phyloP scores from a whole-genome alignment of 148 eudicot species.

The Simmondsia chinensis region DNA sequence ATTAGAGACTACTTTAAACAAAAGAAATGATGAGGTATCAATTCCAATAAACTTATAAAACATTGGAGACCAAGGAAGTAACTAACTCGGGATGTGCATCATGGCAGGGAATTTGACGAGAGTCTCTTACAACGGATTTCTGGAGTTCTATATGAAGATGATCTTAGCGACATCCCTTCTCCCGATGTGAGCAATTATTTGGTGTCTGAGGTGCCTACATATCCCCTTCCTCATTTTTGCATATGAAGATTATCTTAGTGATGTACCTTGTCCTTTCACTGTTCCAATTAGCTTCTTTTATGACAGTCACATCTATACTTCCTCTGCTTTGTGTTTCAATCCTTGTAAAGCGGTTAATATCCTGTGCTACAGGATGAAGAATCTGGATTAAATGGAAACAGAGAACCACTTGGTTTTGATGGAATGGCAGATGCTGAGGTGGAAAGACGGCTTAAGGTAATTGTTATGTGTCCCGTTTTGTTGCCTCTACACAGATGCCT shows the following conservation, averaged over 20 bases:
- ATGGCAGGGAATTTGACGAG: conserved; percentile 88
- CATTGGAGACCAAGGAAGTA: too few species aligned
- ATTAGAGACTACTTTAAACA: too few species aligned
- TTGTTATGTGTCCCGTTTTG: too few species aligned
- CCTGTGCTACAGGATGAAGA: conserved; percentile 52
- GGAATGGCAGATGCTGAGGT: conserved; percentile 89
- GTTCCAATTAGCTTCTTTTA: background rate
- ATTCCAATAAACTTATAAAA: too few species aligned
- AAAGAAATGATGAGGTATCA: background rate
- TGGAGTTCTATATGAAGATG: conserved; percentile 77
- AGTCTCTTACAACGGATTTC: conserved; percentile 59
- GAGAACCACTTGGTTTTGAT: conserved; percentile 64
- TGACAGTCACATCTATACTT: background rate
- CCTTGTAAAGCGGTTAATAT: conserved; percentile 2
- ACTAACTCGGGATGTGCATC: conserved; percentile 10
- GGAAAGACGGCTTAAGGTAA: conserved; percentile 88
- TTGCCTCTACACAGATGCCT: too few species aligned
- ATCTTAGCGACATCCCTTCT: conserved; percentile 49
- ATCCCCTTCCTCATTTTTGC: too few species aligned
- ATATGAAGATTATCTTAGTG: too few species aligned
- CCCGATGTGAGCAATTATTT: conserved; percentile 97
- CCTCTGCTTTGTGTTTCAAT: conserved; percentile 1
- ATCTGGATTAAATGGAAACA: conserved; percentile 47
- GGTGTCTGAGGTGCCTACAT: conserved; percentile 90
- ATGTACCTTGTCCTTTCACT: too few species aligned